Base-by-base conservation (phyloP, 345 rosid genomes). In the Anacardium occidentale region DNA sequence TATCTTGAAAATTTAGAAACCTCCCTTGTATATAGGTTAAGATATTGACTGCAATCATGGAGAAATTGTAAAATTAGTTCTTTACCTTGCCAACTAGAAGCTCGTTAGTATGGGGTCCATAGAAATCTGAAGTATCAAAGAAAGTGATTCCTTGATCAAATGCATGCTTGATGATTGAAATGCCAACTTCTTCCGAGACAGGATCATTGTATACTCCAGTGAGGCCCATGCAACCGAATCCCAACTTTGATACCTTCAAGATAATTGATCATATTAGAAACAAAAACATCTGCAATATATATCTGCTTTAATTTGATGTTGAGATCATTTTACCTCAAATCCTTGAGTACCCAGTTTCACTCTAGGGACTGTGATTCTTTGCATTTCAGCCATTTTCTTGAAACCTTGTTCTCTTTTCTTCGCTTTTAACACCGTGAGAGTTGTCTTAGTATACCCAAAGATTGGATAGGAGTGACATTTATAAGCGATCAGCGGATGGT, bases 171-270 rank as follows among this genome's bases (percentile, higher is more conserved):
- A 37, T 37, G 7, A 37, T 37, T 37, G 42, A 37, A 37, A 37
- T 37, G 8, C 78, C 80, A 20, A 32, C 77, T 21, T 83, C 86
- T 6, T 83, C 82, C 5, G 80, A n/a, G 14, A 76, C 32, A 0
- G 82, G 82, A 58, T 71, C 72, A 74, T 71, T 78, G 61, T 78
- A 80, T 1, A 1, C 7, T 24, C 81, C 84, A 24, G 48, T n/a
- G 1, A 78, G 75, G 24, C 76, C 79, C 75, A 69, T 59, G 52
- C 84, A 83, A 3, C 84, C 84, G 71, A 74, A 84, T n/a, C 85
- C 83, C 70, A 84, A 62, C 69, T 79, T 81, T 2, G 87, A 84
- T 2, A 84, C 80, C 85, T 81, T 69, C 25, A 57, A 66, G 9
- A 52, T 24, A 52, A 48, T 25, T n/a, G 18, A n/a, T 14, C 6